phyloP scores from a whole-genome alignment of 148 eudicot genomes.

The Drosera capensis region DNA sequence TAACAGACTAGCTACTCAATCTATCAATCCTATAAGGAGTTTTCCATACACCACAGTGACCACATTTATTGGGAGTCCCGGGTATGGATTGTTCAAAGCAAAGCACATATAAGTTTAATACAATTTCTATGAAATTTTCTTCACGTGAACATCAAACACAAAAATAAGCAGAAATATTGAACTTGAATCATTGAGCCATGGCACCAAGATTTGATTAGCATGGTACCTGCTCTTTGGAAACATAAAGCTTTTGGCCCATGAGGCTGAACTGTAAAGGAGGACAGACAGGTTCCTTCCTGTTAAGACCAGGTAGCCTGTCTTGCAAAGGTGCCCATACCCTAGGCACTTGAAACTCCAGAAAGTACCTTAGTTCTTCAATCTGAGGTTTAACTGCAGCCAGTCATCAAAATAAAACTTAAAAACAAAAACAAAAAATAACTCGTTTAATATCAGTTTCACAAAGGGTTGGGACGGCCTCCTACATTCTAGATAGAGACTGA shows the following conservation, averaged over 20 bases:
- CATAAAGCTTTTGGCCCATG: slow-evolving; percentile 90
- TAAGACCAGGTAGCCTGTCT: slow-evolving; percentile 58
- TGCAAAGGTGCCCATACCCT: slow-evolving; percentile 76
- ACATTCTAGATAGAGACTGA: slow-evolving; percentile 74
- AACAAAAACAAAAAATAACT: neutral
- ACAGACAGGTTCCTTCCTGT: slow-evolving; percentile 87
- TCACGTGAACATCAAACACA: neutral
- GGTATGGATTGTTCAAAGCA: too few relatives aligned
- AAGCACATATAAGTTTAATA: too few relatives aligned
- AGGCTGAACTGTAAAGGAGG: slow-evolving; percentile 90
- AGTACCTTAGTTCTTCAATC: slow-evolving; percentile 83
- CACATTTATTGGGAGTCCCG: too few relatives aligned
- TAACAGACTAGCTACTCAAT: too few relatives aligned
- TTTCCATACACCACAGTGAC: too few relatives aligned
- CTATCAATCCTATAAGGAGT: too few relatives aligned
- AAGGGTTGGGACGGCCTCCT: slow-evolving; percentile 13
- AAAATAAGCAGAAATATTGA: neutral
- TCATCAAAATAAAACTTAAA: neutral
- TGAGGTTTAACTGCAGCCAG: slow-evolving; percentile 70
- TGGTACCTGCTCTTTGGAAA: slow-evolving; percentile 87
- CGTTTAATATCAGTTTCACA: neutral
- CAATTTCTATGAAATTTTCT: too few relatives aligned
- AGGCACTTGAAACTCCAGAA: slow-evolving; percentile 77
- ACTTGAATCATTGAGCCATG: neutral
- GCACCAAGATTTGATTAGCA: neutral